Conservation (phyloP, 352 stramenopile species). For the Phytophthora syringae region DNA sequence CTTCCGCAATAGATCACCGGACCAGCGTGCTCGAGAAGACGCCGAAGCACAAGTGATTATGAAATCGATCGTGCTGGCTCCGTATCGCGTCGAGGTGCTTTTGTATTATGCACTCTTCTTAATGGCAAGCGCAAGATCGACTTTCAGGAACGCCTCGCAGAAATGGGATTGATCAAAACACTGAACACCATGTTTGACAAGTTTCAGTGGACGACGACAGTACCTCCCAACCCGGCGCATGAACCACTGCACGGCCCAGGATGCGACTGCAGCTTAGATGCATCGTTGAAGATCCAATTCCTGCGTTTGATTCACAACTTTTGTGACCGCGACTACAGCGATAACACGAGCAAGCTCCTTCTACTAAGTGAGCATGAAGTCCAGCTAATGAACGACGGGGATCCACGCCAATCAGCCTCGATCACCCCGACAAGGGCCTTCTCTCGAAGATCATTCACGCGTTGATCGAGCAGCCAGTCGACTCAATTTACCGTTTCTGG, state of each 20-base stretch:
- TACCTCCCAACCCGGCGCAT: constrained; percentile 47
- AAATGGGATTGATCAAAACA: constrained; percentile 91
- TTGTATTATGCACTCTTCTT: constrained; percentile 97
- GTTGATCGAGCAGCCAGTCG: constrained; percentile 90
- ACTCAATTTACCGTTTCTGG: constrained; percentile 97
- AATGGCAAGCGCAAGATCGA: constrained; percentile 95
- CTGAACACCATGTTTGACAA: constrained; percentile 96
- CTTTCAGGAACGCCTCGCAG: constrained; percentile 88
- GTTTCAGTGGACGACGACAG: constrained; percentile 85
- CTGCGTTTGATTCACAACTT: constrained; percentile 97
- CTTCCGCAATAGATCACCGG: constrained; percentile 62
- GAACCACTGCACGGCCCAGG: constrained; percentile 76
- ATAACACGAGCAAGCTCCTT: constrained; percentile 84
- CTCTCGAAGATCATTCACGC: constrained; percentile 92
- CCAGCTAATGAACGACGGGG: constrained; percentile 57
- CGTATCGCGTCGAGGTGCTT: constrained; percentile 96
- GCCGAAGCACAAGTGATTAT: constrained; percentile 88
- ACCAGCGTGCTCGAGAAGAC: constrained; percentile 67
- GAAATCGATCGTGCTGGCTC: constrained; percentile 92
- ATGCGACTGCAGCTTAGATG: constrained; percentile 96
- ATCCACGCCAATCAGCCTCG: constrained; percentile 60
- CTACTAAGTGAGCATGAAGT: constrained; percentile 77
- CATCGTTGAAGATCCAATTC: constrained; percentile 96
- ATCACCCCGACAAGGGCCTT: constrained; percentile 81
- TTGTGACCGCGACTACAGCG: constrained; percentile 93